A percentile compares a stretch with the other conserved stretches of the same genome.
Conservation (phyloP, 371 early-diverging fungal genomes). For the Capillidium rhysosporum region DNA sequence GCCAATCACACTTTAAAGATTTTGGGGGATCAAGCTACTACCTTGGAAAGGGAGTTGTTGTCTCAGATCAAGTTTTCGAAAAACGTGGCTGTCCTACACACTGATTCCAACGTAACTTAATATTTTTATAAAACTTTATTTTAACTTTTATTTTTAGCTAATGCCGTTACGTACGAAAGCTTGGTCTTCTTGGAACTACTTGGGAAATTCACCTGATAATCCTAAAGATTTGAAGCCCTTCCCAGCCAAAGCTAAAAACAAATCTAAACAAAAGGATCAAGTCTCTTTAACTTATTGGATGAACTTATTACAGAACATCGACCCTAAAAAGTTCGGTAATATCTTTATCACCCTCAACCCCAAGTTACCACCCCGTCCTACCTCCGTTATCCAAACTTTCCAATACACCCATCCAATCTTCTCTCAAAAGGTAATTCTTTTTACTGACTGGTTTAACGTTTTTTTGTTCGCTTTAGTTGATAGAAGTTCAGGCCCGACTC, state of each 20-base stretch:
- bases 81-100: constrained; percentile 29
- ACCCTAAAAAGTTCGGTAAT: constrained; percentile 17
- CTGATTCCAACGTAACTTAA: constrained; percentile 8
- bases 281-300: constrained; percentile 38
- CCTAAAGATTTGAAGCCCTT: not conserved
- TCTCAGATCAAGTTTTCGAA: constrained; percentile 17
- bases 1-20: constrained; percentile 27
- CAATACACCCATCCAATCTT: constrained; percentile 29
- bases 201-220: constrained; percentile 6
- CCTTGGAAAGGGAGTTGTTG: constrained; percentile 20
- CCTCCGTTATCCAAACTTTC: constrained; percentile 16
- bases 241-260: too few species aligned
- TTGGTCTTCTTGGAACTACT: constrained; percentile 37
- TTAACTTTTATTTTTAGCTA: constrained; percentile 15
- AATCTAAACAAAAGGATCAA: not conserved
- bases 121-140: not conserved
- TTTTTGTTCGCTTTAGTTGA: not conserved
- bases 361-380: constrained; percentile 17
- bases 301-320: constrained; percentile 30
- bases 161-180: constrained; percentile 26
- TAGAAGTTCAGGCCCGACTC: constrained; percentile 9
- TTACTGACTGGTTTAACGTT: not conserved
- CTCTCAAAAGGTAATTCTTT: constrained; percentile 4
- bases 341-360: constrained; percentile 39
- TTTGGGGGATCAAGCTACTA: constrained; percentile 22